These are phyloP conservation scores for Setaria italica DNA, from an alignment of 202 grass and related monocot species.

Conservation along the genomic window DNA sequence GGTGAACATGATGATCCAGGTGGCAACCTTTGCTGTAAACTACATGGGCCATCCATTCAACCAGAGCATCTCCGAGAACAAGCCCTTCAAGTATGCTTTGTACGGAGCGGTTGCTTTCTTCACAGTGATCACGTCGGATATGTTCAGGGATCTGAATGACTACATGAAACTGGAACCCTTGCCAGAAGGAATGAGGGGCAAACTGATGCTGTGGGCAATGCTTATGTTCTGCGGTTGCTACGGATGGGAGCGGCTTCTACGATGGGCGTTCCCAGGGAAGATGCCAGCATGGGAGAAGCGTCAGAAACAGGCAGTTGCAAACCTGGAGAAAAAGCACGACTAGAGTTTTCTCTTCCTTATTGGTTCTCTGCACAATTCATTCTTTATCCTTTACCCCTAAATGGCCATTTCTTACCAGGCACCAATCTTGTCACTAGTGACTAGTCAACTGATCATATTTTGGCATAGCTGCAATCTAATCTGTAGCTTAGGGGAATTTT, in stretches of 20 bases:
- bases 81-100: conserved; percentile 88
- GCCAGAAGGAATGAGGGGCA: conserved; percentile 88
- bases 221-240: conserved; percentile 95
- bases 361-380: conserved; percentile 7
- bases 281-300: conserved; percentile 89
- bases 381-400: conserved; percentile 28
- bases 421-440: conserved; percentile 17
- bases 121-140: conserved; percentile 84
- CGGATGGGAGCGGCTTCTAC: conserved; percentile 86
- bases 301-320: conserved; percentile 74
- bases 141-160: conserved; percentile 89
- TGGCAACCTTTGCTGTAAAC: conserved; percentile 97
- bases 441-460: conserved; percentile 47
- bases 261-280: conserved; percentile 84
- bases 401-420: conserved; percentile 34
- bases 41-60: conserved; percentile 99
- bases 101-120: conserved; percentile 89
- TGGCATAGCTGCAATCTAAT: conserved; percentile 47
- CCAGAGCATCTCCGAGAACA: conserved; percentile 95
- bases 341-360: conserved; percentile 46
- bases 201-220: conserved; percentile 88
- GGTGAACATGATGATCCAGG: conserved; percentile 99
- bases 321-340: conserved; percentile 69
- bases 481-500: conserved; percentile 66
- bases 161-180: conserved; percentile 86